These are phyloP conservation scores for Zygotorulaspora mrakii DNA, from an alignment of 1,139 yeast genomes.

Conservation along the genomic window DNA sequence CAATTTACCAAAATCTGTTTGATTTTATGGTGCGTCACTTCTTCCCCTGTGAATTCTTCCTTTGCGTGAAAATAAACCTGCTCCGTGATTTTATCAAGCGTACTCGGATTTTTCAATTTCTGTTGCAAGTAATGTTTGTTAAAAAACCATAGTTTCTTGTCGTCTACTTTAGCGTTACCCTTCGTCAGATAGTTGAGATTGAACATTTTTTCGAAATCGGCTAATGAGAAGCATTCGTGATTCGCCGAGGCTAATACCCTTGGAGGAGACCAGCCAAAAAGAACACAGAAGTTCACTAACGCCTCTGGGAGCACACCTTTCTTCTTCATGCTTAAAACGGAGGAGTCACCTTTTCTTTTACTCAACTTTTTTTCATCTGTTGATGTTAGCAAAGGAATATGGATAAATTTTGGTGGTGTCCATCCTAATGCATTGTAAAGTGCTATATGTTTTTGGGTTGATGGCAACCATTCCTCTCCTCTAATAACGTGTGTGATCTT, in stretches of 20 bases:
- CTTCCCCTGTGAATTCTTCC: slow-evolving; percentile 14
- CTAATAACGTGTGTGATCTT: slow-evolving; percentile 87
- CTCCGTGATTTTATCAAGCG: slow-evolving; percentile 39
- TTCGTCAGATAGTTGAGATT: slow-evolving; percentile 69
- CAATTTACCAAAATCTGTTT: slow-evolving; percentile 27
- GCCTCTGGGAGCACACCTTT: slow-evolving; percentile 83
- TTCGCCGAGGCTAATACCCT: slow-evolving; percentile 50
- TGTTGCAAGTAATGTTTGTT: slow-evolving; percentile 61
- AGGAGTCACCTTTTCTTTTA: slow-evolving; percentile 79
- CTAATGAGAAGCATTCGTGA: slow-evolving; percentile 58
- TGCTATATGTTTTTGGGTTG: slow-evolving; percentile 92
- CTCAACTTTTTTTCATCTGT: slow-evolving; percentile 74
- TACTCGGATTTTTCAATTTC: slow-evolving; percentile 39
- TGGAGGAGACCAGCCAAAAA: slow-evolving; percentile 93
- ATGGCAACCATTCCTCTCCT: slow-evolving; percentile 97
- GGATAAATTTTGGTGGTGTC: slow-evolving; percentile 78
- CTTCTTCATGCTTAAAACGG: slow-evolving; percentile 55
- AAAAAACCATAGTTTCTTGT: slow-evolving; percentile 66
- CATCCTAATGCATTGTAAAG: slow-evolving; percentile 84
- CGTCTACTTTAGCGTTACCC: slow-evolving; percentile 91
- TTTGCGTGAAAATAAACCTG: slow-evolving; percentile 31
- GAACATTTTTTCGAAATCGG: slow-evolving; percentile 48
- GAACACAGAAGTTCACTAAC: slow-evolving; percentile 75
- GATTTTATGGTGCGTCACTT: slow-evolving; percentile 22
- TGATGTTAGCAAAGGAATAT: slow-evolving; percentile 82